Conservation (phyloP, 495 filamentous ascomycete genomes). For the Penicillium coffeae region DNA sequence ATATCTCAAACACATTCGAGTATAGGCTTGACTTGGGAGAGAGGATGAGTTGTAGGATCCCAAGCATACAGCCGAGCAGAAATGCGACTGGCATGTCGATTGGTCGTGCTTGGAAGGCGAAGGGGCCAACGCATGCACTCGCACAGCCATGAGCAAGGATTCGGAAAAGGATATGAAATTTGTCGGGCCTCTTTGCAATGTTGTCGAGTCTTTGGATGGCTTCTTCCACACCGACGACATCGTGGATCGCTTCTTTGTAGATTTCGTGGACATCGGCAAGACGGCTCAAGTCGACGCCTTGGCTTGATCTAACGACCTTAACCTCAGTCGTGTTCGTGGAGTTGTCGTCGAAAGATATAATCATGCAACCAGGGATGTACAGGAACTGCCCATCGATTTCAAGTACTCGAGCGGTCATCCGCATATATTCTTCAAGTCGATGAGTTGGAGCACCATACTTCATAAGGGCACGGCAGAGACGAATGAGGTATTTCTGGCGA, state of each 20-base stretch:
- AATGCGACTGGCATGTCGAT: conserved; percentile 90
- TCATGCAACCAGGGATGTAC: conserved; percentile 93
- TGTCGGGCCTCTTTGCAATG: conserved; percentile 57
- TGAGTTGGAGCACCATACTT: conserved; percentile 76
- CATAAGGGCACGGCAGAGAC: conserved; percentile 85
- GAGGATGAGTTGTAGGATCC: conserved; percentile 74
- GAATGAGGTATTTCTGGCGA: conserved; percentile 79
- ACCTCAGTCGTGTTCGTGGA: conserved; percentile 90
- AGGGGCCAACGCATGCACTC: conserved; percentile 75
- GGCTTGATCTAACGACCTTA: conserved; percentile 71
- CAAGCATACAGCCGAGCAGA: conserved; percentile 77
- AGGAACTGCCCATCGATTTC: conserved; percentile 90
- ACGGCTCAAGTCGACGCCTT: conserved; percentile 81
- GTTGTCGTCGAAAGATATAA: conserved; percentile 88
- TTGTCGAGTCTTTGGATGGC: conserved; percentile 67
- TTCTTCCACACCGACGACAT: conserved; percentile 79
- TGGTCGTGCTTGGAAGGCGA: conserved; percentile 81
- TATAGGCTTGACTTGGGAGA: conserved; percentile 73
- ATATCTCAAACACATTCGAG: conserved; percentile 88
- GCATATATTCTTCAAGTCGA: conserved; percentile 80
- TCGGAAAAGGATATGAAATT: conserved; percentile 66
- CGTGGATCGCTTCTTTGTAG: conserved; percentile 92
- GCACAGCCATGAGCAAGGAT: conserved; percentile 83
- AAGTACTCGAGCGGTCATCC: conserved; percentile 81
- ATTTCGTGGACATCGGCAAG: conserved; percentile 81